These are phyloP conservation scores for Camellia granthamiana DNA, from an alignment of 148 eudicot genomes.

Conservation along the genomic window DNA sequence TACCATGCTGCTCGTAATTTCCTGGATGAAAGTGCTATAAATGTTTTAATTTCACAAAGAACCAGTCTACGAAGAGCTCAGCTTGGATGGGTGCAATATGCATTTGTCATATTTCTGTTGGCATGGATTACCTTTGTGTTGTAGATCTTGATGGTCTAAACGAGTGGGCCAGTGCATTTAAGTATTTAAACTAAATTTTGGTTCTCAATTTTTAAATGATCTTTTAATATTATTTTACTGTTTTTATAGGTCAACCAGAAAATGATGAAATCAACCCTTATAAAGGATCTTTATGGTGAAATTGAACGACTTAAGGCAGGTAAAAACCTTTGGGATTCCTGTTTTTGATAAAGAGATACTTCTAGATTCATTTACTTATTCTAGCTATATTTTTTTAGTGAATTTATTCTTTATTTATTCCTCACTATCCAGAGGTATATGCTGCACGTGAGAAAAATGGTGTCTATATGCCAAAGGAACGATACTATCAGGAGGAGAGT, in stretches of 20 bases:
- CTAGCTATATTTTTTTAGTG: neutral
- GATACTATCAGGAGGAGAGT: slow-evolving; percentile 81
- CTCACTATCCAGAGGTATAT: slow-evolving; percentile 62
- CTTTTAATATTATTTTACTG: neutral
- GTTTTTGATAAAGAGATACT: neutral
- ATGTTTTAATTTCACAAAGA: neutral
- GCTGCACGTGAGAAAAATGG: slow-evolving; percentile 87
- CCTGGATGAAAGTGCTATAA: neutral
- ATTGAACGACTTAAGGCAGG: slow-evolving; percentile 85
- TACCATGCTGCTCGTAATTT: neutral
- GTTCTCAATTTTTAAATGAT: no score
- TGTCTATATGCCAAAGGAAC: slow-evolving; percentile 80
- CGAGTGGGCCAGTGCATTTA: neutral
- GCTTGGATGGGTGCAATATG: slow-evolving; percentile 3
- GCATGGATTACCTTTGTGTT: neutral
- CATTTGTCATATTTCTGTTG: neutral
- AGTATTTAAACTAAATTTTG: no score
- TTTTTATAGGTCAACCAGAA: slow-evolving; percentile 76
- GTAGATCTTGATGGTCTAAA: neutral
- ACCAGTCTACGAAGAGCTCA: neutral
- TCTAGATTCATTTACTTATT: neutral
- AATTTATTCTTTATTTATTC: neutral
- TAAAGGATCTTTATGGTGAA: slow-evolving; percentile 91
- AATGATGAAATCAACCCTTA: slow-evolving; percentile 92
- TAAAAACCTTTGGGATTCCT: slow-evolving; percentile 19